phyloP scores from a whole-genome alignment of 208 protist genomes.

The Trypanosoma rangeli region DNA sequence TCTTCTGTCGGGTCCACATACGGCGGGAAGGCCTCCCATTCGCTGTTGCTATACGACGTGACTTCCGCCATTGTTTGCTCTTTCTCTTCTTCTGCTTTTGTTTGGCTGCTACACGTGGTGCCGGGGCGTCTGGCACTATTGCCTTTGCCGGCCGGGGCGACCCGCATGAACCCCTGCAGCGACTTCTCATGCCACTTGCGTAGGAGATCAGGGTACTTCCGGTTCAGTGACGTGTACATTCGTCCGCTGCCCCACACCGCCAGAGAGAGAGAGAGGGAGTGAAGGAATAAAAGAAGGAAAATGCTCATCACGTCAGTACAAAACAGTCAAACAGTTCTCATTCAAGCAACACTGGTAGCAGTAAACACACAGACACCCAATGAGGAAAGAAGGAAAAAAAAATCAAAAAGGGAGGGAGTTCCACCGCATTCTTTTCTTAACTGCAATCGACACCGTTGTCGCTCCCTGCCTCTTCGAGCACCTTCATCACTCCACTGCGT shows the following conservation, averaged over 20 bases:
- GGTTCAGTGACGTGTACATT: slow-evolving; percentile 4
- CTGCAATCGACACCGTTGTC: neutral
- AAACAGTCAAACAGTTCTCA: neutral
- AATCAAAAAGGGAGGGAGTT: neutral
- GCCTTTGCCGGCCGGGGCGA: neutral
- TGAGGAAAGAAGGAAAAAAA: neutral
- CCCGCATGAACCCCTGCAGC: neutral
- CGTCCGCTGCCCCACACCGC: neutral
- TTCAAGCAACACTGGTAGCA: neutral
- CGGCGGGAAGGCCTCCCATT: slow-evolving; percentile 5
- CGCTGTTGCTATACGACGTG: neutral
- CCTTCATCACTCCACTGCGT: neutral
- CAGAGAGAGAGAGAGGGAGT: neutral
- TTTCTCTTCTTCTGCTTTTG: neutral
- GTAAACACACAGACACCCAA: neutral
- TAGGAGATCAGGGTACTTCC: neutral
- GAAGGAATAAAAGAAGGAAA: neutral
- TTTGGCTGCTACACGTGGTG: neutral
- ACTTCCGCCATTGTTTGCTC: neutral
- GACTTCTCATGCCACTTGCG: neutral
- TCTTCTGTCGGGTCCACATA: slow-evolving; percentile 44
- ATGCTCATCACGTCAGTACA: neutral
- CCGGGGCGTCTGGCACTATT: neutral
- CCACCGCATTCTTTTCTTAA: neutral
- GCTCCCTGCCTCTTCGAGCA: neutral